These are phyloP conservation scores for Carnegiea gigantea DNA, from an alignment of 179 eudicot species.

Conservation along the genomic window DNA sequence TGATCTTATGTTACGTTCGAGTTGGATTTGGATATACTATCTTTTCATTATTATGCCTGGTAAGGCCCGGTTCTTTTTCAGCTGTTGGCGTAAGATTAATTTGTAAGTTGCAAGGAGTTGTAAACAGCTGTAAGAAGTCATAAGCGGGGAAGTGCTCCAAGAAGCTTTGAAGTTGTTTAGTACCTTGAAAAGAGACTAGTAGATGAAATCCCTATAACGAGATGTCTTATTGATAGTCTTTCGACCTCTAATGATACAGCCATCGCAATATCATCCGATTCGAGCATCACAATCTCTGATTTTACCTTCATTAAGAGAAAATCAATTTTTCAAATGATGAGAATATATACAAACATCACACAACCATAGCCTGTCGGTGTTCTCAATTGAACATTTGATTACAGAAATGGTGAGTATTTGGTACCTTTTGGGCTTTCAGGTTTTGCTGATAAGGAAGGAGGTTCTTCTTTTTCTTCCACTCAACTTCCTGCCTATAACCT, in stretches of 20 bases:
- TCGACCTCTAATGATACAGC: slow-evolving; percentile 45
- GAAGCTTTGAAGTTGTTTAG: not conserved
- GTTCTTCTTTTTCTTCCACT: slow-evolving; percentile 55
- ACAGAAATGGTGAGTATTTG: not conserved
- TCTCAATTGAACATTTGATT: not conserved
- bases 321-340: not conserved
- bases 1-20: not conserved
- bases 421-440: slow-evolving; percentile 49
- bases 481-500: slow-evolving; percentile 51
- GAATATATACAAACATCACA: not conserved
- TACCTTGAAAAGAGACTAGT: slow-evolving; percentile 68
- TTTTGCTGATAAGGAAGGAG: slow-evolving; percentile 52
- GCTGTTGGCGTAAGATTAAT: too few relatives aligned
- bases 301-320: slow-evolving; percentile 41
- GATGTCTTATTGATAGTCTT: slow-evolving; percentile 41
- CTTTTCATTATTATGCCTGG: not conserved
- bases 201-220: slow-evolving; percentile 72
- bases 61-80: too few relatives aligned
- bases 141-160: too few relatives aligned
- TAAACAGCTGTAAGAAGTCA: too few relatives aligned
- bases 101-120: too few relatives aligned
- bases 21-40: not conserved
- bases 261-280: slow-evolving; percentile 59
- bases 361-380: not conserved
- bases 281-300: slow-evolving; percentile 59